phyloP scores from a whole-genome alignment of 768 basidiomycete species.

The Macrolepiota fuliginosa region DNA sequence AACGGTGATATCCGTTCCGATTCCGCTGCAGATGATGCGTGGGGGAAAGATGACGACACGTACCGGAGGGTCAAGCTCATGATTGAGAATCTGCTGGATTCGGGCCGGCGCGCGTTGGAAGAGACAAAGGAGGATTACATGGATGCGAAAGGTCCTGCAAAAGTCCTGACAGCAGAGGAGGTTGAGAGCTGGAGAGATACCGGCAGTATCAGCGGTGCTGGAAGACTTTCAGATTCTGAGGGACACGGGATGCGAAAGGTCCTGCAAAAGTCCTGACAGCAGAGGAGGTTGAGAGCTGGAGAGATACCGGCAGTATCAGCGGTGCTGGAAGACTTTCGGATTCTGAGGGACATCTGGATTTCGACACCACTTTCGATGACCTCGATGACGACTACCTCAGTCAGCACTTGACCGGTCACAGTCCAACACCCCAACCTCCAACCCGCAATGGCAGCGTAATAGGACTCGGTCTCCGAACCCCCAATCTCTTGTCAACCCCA shows the following conservation, averaged over 20 bases:
- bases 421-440: constrained; percentile 6
- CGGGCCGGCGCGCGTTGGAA: constrained; percentile 62
- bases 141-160: constrained; percentile 46
- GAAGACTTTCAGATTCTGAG: constrained; percentile 16
- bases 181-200: constrained; percentile 53
- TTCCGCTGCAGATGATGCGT: constrained; percentile 19
- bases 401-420: background rate
- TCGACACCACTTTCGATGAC: constrained; percentile 27
- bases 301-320: constrained; percentile 19
- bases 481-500: constrained; percentile 18
- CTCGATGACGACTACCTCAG: constrained; percentile 14
- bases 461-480: constrained; percentile 6
- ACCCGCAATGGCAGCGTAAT: background rate
- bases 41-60: constrained; percentile 46
- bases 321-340: constrained; percentile 17
- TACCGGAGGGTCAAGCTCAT: constrained; percentile 65
- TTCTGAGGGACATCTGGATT: constrained; percentile 10
- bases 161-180: constrained; percentile 75
- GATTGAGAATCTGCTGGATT: constrained; percentile 58
- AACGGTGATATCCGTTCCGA: constrained; percentile 18
- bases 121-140: constrained; percentile 50
- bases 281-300: constrained; percentile 69
- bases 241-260: too few species aligned
- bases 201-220: constrained; percentile 10
- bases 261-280: constrained; percentile 69